phyloP scores from a whole-genome alignment of 257 asterid genomes.

The Jacaranda mimosifolia region DNA sequence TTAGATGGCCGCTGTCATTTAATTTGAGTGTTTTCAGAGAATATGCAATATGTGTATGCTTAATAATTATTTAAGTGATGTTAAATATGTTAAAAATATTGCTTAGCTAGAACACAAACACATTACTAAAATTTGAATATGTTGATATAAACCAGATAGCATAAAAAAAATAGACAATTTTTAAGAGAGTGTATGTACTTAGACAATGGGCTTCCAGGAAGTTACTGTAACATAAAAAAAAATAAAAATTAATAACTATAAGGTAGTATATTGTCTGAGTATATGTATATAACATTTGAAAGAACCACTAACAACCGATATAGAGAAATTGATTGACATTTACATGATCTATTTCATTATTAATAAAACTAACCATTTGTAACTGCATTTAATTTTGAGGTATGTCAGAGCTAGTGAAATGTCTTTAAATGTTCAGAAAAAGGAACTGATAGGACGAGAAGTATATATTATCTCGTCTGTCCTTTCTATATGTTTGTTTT shows the following conservation, averaged over 20 bases:
- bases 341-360: not conserved
- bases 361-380: not conserved
- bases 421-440: not conserved
- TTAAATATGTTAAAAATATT: no score
- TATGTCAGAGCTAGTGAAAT: not conserved
- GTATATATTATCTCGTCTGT: no score
- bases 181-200: not conserved
- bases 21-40: constrained; percentile 1
- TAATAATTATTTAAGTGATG: not conserved
- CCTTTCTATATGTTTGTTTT: no score
- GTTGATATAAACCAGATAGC: not conserved
- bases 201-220: not conserved
- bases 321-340: not conserved
- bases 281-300: not conserved
- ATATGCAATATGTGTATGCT: not conserved
- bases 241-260: no score
- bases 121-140: not conserved
- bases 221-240: not conserved
- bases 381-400: not conserved
- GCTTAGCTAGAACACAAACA: not conserved
- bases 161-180: not conserved
- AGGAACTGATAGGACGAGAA: no score
- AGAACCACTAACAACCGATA: not conserved
- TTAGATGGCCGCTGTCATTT: not conserved
- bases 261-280: not conserved